Conservation (phyloP, 306 rosid species). For the Ammopiptanthus mongolicus region DNA sequence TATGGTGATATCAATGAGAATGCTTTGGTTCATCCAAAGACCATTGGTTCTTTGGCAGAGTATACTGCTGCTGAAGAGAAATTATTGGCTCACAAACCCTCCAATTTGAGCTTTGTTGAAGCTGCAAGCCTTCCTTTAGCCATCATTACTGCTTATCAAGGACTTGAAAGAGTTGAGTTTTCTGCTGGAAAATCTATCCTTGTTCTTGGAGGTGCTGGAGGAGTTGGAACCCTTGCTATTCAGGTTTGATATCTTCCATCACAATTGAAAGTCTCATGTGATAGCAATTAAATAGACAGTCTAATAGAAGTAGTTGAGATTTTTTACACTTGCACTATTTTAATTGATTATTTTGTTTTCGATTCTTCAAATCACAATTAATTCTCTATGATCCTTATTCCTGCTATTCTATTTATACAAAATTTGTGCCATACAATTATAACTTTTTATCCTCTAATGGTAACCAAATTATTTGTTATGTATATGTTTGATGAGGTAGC, state of each 20-base stretch:
- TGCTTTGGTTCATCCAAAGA: not conserved
- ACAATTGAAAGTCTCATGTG: not conserved
- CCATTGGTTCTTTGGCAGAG: not conserved
- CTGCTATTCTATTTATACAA: not conserved
- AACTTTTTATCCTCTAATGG: not conserved
- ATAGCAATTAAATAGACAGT: no score
- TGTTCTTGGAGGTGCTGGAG: constrained; percentile 68
- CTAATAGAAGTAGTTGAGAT: no score
- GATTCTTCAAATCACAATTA: no score
- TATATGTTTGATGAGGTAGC: constrained; percentile 23
- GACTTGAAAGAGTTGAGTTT: constrained; percentile 33
- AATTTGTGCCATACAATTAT: not conserved
- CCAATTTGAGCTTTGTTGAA: constrained; percentile 54
- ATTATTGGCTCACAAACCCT: constrained; percentile 47
- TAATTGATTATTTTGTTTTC: no score
- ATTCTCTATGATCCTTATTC: not conserved
- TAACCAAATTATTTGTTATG: not conserved
- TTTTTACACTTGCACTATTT: no score
- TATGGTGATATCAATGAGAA: not conserved
- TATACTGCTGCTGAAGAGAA: constrained; percentile 45
- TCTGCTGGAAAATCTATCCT: constrained; percentile 50
- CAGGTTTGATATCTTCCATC: not conserved
- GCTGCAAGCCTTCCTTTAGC: constrained; percentile 65
- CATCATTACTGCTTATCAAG: constrained; percentile 52
- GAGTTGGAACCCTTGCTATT: constrained; percentile 42